Evolutionary conservation across 2,329 filamentous ascomycete species (phyloP), one percentile per base, ranked within the genome.

Genomic region (Pseudocercospora fuligena): DNA sequence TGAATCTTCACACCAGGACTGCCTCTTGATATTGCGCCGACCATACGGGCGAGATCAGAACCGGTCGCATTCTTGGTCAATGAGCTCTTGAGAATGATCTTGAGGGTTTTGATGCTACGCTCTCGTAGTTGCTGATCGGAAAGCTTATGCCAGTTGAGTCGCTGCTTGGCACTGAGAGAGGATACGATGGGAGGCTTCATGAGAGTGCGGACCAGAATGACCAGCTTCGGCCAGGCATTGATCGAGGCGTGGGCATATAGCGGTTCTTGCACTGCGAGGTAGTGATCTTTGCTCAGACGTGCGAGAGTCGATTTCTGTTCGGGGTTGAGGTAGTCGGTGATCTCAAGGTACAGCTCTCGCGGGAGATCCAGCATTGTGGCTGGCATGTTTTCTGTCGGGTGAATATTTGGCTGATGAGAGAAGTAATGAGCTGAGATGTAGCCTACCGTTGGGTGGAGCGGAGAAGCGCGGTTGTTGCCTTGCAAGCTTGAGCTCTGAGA

Each of bases 291-390:
- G 51, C 53, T 68, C 19, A 68, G 60, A 21, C 62, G 46, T 23
- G 68, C 64, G 31, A 73, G 61, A 6, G 25, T 46, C 5, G 67
- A 19, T 23, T 70, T 65, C n/a, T 74, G 68, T 8, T 36, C 53
- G 6, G 67, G 62, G 3, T 40, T 56, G 2, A 73, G 64, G 51
- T 68, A 65, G 8, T 61, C 56, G 65, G 68, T 71, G 11, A 73
- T 60, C 58, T 64, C 58, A 4, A 74, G 63, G 31, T 69, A 74
- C 9, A 74, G 67, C 69, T 74, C 72, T 11, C 70, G 68, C 0
- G 69, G 72, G n/a, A 72, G 66, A 7, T 68, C 61, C 23, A 72
- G 66, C 60, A 73, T 60, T 7, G 64, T 29, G 1, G 54, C 31
- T 65, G 57, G n/a, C 58, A 66, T 67, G 33, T 16, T 36, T 21